These are phyloP conservation scores for Scheffersomyces ergatensis DNA, from an alignment of 805 yeast species.

Conservation along the genomic window DNA sequence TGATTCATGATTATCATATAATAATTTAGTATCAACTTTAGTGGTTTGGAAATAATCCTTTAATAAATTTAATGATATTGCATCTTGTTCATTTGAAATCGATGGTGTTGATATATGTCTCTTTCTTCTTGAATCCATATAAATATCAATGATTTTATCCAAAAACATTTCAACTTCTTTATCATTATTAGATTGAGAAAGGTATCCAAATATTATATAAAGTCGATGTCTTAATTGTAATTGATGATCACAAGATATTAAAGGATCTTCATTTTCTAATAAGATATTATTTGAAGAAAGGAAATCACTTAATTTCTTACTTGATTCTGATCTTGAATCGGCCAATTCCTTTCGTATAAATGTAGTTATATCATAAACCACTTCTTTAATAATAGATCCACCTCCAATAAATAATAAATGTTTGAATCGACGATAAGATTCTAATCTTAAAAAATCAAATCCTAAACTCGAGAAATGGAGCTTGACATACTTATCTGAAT, in stretches of 20 bases:
- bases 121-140: conserved; percentile 17
- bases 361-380: conserved; percentile 31
- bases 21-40: conserved; percentile 16
- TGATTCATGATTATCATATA: conserved; percentile 15
- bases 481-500: conserved; percentile 12
- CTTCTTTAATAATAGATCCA: conserved; percentile 29
- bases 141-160: conserved; percentile 29
- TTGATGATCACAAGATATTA: conserved; percentile 13
- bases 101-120: conserved; percentile 4
- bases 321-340: conserved; percentile 8
- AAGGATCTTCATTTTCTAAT: conserved; percentile 6
- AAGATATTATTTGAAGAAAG: conserved; percentile 13
- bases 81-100: conserved; percentile 9
- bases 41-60: conserved; percentile 23
- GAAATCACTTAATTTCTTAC: conserved; percentile 19
- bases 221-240: conserved; percentile 13
- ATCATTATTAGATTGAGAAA: conserved; percentile 19
- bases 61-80: conserved; percentile 14
- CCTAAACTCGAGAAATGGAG: conserved; percentile 35
- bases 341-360: conserved; percentile 28
- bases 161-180: conserved; percentile 20
- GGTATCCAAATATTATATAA: conserved; percentile 21
- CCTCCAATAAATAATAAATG: conserved; percentile 24
- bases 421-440: conserved; percentile 30
- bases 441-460: conserved; percentile 29